Conservation (phyloP, 2,329 filamentous ascomycete genomes). For the Xylariaceae sp. region DNA sequence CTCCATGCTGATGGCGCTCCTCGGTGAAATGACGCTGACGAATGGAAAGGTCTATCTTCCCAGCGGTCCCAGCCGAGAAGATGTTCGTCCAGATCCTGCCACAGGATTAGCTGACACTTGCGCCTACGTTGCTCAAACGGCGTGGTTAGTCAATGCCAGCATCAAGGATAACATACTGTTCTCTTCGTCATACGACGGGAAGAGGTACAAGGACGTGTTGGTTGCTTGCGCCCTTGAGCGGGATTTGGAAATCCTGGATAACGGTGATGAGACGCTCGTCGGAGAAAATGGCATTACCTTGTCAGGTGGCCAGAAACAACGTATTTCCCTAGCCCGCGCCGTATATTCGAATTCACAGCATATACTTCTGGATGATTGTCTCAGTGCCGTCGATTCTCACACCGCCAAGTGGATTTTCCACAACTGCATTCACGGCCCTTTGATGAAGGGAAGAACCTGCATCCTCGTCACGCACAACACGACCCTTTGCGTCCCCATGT, state of each 20-base stretch:
- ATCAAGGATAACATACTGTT: slow-evolving; percentile 97
- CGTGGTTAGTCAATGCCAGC: slow-evolving; percentile 93
- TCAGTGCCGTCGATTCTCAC: slow-evolving; percentile 95
- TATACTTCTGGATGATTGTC: slow-evolving; percentile 85
- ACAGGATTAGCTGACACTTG: slow-evolving; percentile 87
- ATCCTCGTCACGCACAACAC: slow-evolving; percentile 95
- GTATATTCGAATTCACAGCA: slow-evolving; percentile 94
- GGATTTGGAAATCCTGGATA: slow-evolving; percentile 86
- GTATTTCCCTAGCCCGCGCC: slow-evolving; percentile 91
- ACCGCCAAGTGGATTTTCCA: slow-evolving; percentile 98
- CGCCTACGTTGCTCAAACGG: slow-evolving; percentile 93
- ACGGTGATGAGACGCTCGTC: slow-evolving; percentile 87
- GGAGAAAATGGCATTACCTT: slow-evolving; percentile 96
- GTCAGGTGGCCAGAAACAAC: slow-evolving; percentile 94
- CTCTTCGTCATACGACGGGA: slow-evolving; percentile 70
- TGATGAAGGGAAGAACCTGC: slow-evolving; percentile 87
- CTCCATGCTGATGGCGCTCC: slow-evolving; percentile 87
- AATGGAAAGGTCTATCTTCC: slow-evolving; percentile 78
- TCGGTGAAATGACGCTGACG: slow-evolving; percentile 91
- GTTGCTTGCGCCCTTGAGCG: slow-evolving; percentile 85
- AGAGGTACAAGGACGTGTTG: slow-evolving; percentile 81
- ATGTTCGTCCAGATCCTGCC: slow-evolving; percentile 72
- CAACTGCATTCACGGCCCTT: slow-evolving; percentile 79
- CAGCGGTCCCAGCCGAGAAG: slow-evolving; percentile 77
- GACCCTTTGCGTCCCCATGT: slow-evolving; percentile 74